Percentiles rank a stretch among this genome's conserved stretches.
Conservation (phyloP, 495 filamentous ascomycete species). For the Penicillium paradoxum region DNA sequence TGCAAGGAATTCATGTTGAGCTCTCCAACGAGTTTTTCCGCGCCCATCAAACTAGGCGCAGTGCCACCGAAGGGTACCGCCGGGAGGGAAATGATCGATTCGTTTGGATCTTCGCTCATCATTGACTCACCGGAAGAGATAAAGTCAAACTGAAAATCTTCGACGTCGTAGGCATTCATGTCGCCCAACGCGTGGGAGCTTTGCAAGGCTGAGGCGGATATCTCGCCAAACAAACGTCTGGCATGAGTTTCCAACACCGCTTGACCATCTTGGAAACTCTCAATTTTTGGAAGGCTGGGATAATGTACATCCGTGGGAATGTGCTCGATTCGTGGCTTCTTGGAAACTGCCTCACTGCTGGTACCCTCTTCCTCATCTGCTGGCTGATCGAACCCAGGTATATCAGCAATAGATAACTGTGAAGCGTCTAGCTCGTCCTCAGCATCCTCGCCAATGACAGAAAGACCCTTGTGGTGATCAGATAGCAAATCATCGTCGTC, state of each 20-base stretch:
- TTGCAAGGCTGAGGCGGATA: slow-evolving; percentile 62
- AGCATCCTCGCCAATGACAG: slow-evolving; percentile 43
- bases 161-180: slow-evolving; percentile 22
- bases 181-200: slow-evolving; percentile 54
- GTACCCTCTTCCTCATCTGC: slow-evolving; percentile 24
- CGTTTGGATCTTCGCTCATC: slow-evolving; percentile 36
- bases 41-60: slow-evolving; percentile 58
- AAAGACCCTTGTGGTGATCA: slow-evolving; percentile 46
- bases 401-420: slow-evolving; percentile 53
- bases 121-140: slow-evolving; percentile 46
- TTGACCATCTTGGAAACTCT: slow-evolving; percentile 34
- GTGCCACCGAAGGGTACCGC: slow-evolving; percentile 36
- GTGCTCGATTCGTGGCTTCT: slow-evolving; percentile 34
- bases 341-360: slow-evolving; percentile 36
- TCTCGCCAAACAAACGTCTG: slow-evolving; percentile 74
- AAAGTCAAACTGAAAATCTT: slow-evolving; percentile 28
- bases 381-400: slow-evolving; percentile 23
- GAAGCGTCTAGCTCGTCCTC: slow-evolving; percentile 57
- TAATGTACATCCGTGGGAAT: slow-evolving; percentile 33
- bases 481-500: slow-evolving; percentile 46
- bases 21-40: slow-evolving; percentile 62
- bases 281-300: slow-evolving; percentile 41
- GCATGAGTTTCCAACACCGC: slow-evolving; percentile 25
- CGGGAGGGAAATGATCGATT: slow-evolving; percentile 41
- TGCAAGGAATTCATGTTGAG: slow-evolving; percentile 60